Evolutionary conservation across 1,284 basidiomycete genomes (phyloP), one percentile per base, ranked within the genome.

Genomic region (Puccinia polysora): DNA sequence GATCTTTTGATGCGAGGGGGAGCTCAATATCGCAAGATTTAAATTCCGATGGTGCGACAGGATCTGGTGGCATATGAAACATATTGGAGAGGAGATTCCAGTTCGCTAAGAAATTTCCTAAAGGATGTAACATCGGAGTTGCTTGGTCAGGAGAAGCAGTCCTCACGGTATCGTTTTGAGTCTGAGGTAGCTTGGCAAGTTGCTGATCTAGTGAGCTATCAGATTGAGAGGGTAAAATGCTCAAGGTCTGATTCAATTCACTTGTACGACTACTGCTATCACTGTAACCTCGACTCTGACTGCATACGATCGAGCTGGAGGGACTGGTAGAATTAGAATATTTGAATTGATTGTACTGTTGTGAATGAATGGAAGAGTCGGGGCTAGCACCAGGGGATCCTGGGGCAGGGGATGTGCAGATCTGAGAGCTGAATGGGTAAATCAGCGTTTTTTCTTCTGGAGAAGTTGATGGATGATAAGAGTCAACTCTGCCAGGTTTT

Each of bases 71-170:
- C 20, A 70, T n/a, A 64, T 68, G 71, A 14, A 75, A 52, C 30
- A 30, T 50, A 64, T 18, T 68, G 15, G 20, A 56, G 32, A 58
- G 23, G 49, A 23, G 43, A 58, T 34, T 60, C 55, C 53, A 63
- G 65, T 73, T 74, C 23, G 75, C 45, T 40, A 74, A 67, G 53
- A 78, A 76, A 10, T 76, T 79, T 30, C 78, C 79, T 10, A 73
- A 55, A 23, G 68, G 67, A 63, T 74, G 73, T n/a, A 79, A 77
- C 70, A 77, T 79, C 67, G 80, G 77, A 47, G 79, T 76, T 74
- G 79, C 14, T 71, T 74, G 32, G 72, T 75, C 71, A 75, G 73
- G 55, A 28, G 64, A 50, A 63, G 50, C 47, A 25, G 20, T 30
- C 55, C 23, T 36, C 40, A 28, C 25, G 56, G 32, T 47, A 47